A percentile compares a stretch with the other conserved stretches of the same genome.
Conservation (phyloP, 2,329 filamentous ascomycete genomes). For the Alternaria ethzedia region DNA sequence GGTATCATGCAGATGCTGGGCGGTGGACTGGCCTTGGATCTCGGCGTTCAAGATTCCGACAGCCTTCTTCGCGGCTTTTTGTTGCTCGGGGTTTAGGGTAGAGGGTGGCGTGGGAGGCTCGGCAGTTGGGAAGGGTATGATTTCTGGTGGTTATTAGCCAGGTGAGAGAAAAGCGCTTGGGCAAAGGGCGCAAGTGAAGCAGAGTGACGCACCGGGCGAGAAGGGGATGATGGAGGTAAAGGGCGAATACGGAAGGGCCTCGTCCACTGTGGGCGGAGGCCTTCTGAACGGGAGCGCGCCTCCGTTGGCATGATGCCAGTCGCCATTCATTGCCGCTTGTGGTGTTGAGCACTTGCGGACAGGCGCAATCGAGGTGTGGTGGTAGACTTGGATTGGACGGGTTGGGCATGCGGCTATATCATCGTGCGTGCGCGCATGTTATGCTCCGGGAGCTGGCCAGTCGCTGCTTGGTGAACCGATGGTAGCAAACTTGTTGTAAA, state of each 20-base stretch:
- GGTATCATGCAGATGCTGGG: conserved; percentile 72
- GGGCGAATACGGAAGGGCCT: conserved; percentile 82
- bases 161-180: conserved; percentile 24
- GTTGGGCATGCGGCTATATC: conserved; percentile 11
- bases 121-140: conserved; percentile 55
- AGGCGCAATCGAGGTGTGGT: conserved; percentile 3
- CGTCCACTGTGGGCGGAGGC: conserved; percentile 65
- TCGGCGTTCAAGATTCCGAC: conserved; percentile 76
- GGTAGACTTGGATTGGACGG: background rate
- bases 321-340: conserved; percentile 32
- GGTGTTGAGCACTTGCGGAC: conserved; percentile 9
- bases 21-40: conserved; percentile 64
- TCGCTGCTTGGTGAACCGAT: background rate
- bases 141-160: conserved; percentile 45
- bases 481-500: background rate
- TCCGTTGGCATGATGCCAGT: conserved; percentile 44
- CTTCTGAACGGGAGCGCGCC: conserved; percentile 41
- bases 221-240: conserved; percentile 82
- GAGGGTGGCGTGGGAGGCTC: conserved; percentile 49
- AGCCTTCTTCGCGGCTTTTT: conserved; percentile 57
- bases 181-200: conserved; percentile 21
- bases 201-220: conserved; percentile 66
- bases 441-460: background rate
- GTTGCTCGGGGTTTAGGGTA: conserved; percentile 52
- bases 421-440: conserved; percentile 21